These are phyloP conservation scores for Neurospora pannonica DNA, from an alignment of 495 filamentous ascomycete genomes.

Conservation along the genomic window DNA sequence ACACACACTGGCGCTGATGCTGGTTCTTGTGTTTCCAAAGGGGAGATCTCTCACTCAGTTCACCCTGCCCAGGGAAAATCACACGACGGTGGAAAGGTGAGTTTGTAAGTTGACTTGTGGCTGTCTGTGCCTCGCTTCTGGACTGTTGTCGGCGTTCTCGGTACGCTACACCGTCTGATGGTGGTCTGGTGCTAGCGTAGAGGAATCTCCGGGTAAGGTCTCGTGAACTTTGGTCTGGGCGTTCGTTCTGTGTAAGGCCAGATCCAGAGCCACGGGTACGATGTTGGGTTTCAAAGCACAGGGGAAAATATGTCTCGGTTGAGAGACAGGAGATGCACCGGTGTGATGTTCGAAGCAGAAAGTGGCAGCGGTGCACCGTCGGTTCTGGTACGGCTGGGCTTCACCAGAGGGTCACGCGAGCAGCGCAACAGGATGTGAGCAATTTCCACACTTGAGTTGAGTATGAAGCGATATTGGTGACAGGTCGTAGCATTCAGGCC, in stretches of 20 bases:
- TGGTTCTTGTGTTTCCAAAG: background rate
- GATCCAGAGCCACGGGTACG: background rate
- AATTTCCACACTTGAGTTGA: background rate
- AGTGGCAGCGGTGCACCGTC: background rate
- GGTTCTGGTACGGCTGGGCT: background rate
- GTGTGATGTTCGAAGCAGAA: background rate
- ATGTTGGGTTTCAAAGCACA: background rate
- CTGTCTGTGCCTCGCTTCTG: background rate
- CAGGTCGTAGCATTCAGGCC: background rate
- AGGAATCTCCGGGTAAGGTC: background rate
- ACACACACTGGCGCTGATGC: background rate
- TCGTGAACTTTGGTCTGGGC: background rate
- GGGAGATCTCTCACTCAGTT: background rate
- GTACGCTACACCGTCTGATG: background rate
- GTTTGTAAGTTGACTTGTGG: background rate
- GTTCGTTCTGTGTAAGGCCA: background rate
- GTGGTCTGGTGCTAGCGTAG: background rate
- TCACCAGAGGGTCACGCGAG: background rate
- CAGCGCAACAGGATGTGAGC: background rate
- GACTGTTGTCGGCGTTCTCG: background rate
- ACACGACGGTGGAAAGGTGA: background rate
- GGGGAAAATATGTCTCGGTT: background rate
- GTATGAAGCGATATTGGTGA: background rate
- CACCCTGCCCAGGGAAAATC: background rate
- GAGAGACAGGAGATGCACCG: background rate